phyloP scores from a whole-genome alignment of 202 grass and related monocot species.

The Miscanthus sacchariflorus region DNA sequence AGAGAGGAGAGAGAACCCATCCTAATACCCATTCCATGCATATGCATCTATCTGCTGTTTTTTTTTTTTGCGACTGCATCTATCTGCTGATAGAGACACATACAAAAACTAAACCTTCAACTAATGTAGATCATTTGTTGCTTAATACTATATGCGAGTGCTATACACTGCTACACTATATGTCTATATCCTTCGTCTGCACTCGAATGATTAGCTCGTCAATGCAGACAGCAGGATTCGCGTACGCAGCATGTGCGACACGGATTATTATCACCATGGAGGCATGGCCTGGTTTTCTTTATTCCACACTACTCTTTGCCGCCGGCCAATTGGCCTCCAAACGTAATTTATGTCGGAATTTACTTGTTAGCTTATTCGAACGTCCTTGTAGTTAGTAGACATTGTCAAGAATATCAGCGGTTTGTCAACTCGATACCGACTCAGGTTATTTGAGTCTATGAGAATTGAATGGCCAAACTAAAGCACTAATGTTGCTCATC shows the following conservation, averaged over 20 bases:
- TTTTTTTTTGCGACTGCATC: no score
- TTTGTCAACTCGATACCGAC: neutral
- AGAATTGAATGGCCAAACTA: neutral
- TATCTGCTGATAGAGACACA: neutral
- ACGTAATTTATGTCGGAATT: conserved; percentile 27
- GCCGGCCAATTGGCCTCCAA: neutral
- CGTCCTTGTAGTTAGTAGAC: neutral
- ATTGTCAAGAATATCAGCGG: neutral
- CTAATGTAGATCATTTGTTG: neutral
- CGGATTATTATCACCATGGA: conserved; percentile 20
- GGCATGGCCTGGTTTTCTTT: neutral
- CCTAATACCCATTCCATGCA: conserved; percentile 4
- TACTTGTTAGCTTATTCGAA: neutral
- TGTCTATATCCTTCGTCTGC: neutral
- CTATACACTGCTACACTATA: neutral
- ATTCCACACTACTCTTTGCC: neutral
- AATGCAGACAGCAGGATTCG: conserved; percentile 46
- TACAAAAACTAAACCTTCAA: neutral
- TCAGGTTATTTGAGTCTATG: neutral
- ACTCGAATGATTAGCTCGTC: conserved; percentile 48
- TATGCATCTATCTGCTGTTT: neutral
- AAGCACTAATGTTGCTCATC: neutral
- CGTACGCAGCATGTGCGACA: conserved; percentile 44
- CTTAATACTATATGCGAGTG: neutral
- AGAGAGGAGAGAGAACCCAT: no score